Evolutionary conservation across 2,329 filamentous ascomycete species (phyloP), one percentile per base, ranked within the genome.

Genomic region (Aspergillus phoenicis): DNA sequence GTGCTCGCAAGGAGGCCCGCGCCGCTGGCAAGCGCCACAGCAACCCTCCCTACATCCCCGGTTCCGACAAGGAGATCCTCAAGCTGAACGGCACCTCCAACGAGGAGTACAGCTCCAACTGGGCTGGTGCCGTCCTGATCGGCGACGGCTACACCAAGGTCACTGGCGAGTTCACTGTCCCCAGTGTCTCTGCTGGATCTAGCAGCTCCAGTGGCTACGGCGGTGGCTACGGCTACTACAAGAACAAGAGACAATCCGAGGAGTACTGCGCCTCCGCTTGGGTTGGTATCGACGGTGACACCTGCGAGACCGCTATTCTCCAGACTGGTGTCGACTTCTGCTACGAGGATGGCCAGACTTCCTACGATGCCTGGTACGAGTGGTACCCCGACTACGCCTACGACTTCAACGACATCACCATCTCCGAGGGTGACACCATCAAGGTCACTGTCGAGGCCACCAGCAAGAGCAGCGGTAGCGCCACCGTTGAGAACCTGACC

Each of bases 221-320:
- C 8, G 22, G 20, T 24, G 54, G 52, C 47, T 22, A 24, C 15
- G 47, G 47, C 45, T 58, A 26, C 26, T 45, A 8, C 5, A 45
- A 45, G 41, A 45, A 45, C 26, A 51, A 51, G 47, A 26, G 47
- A 15, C 47, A 51, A 26, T 17, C 62, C 13, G 69, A 59, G 3
- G 66, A 75, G 20, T 81, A 82, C 67, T 79, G 79, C 41, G 81
- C 81, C 22, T 81, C 82, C 2, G 83, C 82, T 4, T 86, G 83
- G 85, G 83, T 87, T 10, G 84, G 84, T 36, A 86, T 87, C 54
- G 84, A 87, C 62, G 85, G 85, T n/a, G 82, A 85, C 65, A 84
- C 82, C 6, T 86, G 81, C 72, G 64, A 64, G 20, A 79, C 74
- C 6, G 81, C 83, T 8, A 84, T 86, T 57, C 73, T 86, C 2